Conservation (phyloP, 345 rosid genomes). For the Lumnitzera littorea region DNA sequence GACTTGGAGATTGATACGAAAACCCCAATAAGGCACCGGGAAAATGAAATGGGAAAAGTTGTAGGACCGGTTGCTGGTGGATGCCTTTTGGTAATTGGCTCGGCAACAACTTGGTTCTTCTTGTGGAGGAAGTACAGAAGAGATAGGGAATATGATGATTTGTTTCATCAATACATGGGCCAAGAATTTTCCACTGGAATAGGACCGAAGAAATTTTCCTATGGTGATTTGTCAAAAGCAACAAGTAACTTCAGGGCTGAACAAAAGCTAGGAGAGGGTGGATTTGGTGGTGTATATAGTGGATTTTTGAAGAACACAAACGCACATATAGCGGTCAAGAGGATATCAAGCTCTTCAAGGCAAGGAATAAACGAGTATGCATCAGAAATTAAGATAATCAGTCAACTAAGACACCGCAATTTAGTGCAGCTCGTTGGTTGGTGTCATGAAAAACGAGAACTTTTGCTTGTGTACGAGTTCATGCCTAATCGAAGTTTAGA, state of each 20-base stretch:
- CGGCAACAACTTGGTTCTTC: too few species aligned
- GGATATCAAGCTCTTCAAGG: not conserved
- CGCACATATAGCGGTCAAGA: too few species aligned
- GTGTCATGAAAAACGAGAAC: not conserved
- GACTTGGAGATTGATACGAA: not conserved
- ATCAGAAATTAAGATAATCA: not conserved
- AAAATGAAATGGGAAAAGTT: too few species aligned
- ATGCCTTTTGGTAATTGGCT: too few species aligned
- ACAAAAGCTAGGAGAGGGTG: constrained; percentile 1
- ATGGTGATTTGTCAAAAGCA: not conserved
- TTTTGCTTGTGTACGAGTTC: not conserved
- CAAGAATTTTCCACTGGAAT: not conserved
- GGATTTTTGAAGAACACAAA: not conserved
- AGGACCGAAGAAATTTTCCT: not conserved
- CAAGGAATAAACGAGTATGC: not conserved
- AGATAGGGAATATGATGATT: not conserved
- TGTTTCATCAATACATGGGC: not conserved
- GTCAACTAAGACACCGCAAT: not conserved
- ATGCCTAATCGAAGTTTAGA: not conserved
- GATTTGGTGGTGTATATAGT: not conserved
- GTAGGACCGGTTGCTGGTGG: too few species aligned
- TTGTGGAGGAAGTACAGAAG: not conserved
- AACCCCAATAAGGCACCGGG: too few species aligned
- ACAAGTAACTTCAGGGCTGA: not conserved
- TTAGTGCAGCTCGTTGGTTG: not conserved